phyloP scores from a whole-genome alignment of 2,329 filamentous ascomycete species.

The Colletotrichum sp. region DNA sequence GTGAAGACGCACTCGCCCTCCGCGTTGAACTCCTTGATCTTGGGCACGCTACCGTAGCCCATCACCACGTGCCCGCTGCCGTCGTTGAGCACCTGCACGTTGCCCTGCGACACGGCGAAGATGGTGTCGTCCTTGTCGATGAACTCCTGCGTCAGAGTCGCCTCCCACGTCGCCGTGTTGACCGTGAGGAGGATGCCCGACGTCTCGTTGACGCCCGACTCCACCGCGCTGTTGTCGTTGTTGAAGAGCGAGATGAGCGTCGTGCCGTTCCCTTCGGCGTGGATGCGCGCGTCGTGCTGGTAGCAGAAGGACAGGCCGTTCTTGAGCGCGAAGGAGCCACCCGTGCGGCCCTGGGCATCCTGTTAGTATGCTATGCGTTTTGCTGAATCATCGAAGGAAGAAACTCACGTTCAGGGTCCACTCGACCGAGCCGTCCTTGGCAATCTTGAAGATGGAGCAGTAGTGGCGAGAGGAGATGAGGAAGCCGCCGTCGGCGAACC shows the following conservation, averaged over 20 bases:
- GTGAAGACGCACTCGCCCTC: constrained; percentile 58
- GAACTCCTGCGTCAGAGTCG: constrained; percentile 28
- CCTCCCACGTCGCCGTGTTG: constrained; percentile 29
- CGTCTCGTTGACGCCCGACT: constrained; percentile 24
- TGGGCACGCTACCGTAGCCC: constrained; percentile 59
- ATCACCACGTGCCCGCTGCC: constrained; percentile 56
- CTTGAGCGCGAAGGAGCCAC: constrained; percentile 17
- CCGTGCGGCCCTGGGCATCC: not conserved
- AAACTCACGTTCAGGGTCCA: constrained; percentile 9
- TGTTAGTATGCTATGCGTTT: not conserved
- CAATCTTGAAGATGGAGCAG: constrained; percentile 50
- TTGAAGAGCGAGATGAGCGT: constrained; percentile 37
- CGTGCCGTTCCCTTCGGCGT: constrained; percentile 22
- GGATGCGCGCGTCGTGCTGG: constrained; percentile 38
- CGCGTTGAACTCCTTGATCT: constrained; percentile 49
- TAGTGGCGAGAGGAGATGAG: constrained; percentile 58
- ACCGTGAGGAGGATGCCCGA: constrained; percentile 27
- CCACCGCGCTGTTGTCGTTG: constrained; percentile 34
- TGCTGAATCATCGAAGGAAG: not conserved
- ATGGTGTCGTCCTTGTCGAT: constrained; percentile 31
- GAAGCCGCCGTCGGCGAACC: constrained; percentile 55
- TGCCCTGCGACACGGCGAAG: constrained; percentile 52
- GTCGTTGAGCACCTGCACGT: constrained; percentile 54
- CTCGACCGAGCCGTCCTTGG: constrained; percentile 28
- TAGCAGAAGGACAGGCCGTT: constrained; percentile 36